phyloP scores from a whole-genome alignment of 805 yeast species.

The Lipomyces sp. region DNA sequence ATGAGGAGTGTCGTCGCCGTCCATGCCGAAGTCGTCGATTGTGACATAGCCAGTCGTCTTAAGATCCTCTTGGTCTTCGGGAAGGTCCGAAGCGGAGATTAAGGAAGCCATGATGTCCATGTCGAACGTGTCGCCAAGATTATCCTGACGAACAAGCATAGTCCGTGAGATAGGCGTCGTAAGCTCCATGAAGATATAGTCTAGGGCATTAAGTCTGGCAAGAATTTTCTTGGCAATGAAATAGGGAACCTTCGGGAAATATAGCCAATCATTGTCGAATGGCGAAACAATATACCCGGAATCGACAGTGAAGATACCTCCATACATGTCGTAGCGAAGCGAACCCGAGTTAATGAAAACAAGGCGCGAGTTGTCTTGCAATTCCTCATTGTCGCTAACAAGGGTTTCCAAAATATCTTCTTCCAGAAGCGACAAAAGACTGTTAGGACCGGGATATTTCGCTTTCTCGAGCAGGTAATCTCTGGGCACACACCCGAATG shows the following conservation, averaged over 20 bases:
- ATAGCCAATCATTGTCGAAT: slow-evolving; percentile 75
- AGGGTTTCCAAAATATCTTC: slow-evolving; percentile 51
- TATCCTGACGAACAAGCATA: slow-evolving; percentile 22
- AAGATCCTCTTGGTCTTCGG: slow-evolving; percentile 25
- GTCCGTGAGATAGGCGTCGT: slow-evolving; percentile 29
- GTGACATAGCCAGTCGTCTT: slow-evolving; percentile 74
- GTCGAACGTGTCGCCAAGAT: slow-evolving; percentile 25
- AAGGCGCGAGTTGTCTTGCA: slow-evolving; percentile 44
- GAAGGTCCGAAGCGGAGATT: slow-evolving; percentile 31
- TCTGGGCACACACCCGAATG: slow-evolving; percentile 62
- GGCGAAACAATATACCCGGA: slow-evolving; percentile 82
- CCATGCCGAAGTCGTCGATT: slow-evolving; percentile 73
- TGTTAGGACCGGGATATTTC: slow-evolving; percentile 56
- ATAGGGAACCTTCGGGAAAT: slow-evolving; percentile 56
- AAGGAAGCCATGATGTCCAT: slow-evolving; percentile 21
- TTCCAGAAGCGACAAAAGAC: slow-evolving; percentile 59
- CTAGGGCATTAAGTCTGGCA: slow-evolving; percentile 54
- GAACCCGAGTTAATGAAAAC: slow-evolving; percentile 83
- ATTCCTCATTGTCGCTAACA: slow-evolving; percentile 30
- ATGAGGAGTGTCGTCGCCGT: slow-evolving; percentile 82
- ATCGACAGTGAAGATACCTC: slow-evolving; percentile 79
- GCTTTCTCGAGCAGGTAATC: slow-evolving; percentile 67
- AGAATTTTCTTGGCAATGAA: slow-evolving; percentile 54
- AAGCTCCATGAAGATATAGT: slow-evolving; percentile 42
- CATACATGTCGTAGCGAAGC: slow-evolving; percentile 77